A percentile compares a stretch with the other conserved stretches of the same genome.
phyloP scores from a whole-genome alignment of 352 stramenopile genomes.

The Thalassiosira exigua region DNA sequence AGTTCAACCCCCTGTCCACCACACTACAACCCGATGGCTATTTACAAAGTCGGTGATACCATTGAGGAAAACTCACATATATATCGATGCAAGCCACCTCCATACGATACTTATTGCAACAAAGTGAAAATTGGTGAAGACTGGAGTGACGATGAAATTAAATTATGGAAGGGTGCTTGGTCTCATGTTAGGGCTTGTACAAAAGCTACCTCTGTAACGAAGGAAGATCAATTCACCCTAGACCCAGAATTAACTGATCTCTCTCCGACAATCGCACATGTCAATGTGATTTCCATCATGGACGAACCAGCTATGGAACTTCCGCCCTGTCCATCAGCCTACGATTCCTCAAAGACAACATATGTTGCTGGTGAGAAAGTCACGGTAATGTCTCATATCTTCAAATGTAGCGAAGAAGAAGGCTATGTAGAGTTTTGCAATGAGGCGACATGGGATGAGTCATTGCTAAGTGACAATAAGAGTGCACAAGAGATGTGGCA shows the following conservation, averaged over 20 bases:
- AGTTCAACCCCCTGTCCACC: not conserved
- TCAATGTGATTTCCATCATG: not conserved
- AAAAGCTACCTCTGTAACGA: not conserved
- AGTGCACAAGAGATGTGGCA: conserved; percentile 9
- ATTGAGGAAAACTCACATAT: conserved; percentile 11
- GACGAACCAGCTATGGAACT: not conserved
- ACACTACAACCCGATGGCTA: not conserved
- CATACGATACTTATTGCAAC: conserved; percentile 22
- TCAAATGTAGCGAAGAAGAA: conserved; percentile 11
- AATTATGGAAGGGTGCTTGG: conserved; percentile 20
- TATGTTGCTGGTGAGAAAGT: conserved; percentile 19
- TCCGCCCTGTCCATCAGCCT: conserved; percentile 5
- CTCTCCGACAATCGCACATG: not conserved
- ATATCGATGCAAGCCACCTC: conserved; percentile 12
- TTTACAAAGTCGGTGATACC: conserved; percentile 13
- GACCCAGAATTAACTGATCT: not conserved
- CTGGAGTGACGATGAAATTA: conserved; percentile 12
- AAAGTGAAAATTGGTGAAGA: not conserved
- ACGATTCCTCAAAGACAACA: conserved; percentile 11
- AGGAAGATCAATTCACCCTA: not conserved
- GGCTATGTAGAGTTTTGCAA: conserved; percentile 18
- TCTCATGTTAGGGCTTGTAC: conserved; percentile 11
- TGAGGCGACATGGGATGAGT: conserved; percentile 9
- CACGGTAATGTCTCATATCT: conserved; percentile 22
- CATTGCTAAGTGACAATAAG: not conserved